Base-by-base conservation (phyloP, 2,329 filamentous ascomycete species). In the Aspergillus sclerotialis region DNA sequence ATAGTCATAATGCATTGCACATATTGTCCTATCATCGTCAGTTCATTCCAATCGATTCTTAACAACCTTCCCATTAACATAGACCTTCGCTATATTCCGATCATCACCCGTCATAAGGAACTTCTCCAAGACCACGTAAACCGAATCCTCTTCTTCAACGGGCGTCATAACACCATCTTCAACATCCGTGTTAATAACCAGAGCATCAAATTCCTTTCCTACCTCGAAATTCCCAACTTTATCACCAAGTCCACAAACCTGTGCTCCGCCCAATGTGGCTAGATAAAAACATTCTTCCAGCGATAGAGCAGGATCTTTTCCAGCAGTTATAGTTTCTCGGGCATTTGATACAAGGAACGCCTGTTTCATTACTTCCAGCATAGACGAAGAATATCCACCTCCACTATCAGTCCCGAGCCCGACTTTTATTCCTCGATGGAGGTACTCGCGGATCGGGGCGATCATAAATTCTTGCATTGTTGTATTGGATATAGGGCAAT, bases 81-180 rank as follows among this genome's bases (percentile, higher is more conserved):
- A 80, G 0, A 80, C 77, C 13, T 64, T 50, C 0, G 52, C 48
- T 33, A 80, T 75, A 43, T 80, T 80, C 4, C 78, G 62, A 48
- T 82, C 78, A 49, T 81, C 77, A 0, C 75, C 77, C 2, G 76
- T 80, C 74, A 80, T 79, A 18, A 81, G 45, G 39, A 78, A 81
- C 60, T 80, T 81, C 36, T 80, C 75, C 38, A 80, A 73, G 12
- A 77, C 58, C 0, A 58, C 68, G 30, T 54, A 49, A 1, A 59
- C 26, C 0, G 56, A 56, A 32, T 80, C 76, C 0, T 56, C 58
- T 0, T 72, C 67, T 40, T 78, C 70, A 1, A 73, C 46, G 8
- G 72, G 68, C 0, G 75, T 68, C 63, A 75, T 77, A 2, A 72
- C 55, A 0, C 70, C 69, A 11, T 55, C 55, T n/a, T n/a, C n/a